Conservation (phyloP, 495 filamentous ascomycete species). For the Tuber brumale region DNA sequence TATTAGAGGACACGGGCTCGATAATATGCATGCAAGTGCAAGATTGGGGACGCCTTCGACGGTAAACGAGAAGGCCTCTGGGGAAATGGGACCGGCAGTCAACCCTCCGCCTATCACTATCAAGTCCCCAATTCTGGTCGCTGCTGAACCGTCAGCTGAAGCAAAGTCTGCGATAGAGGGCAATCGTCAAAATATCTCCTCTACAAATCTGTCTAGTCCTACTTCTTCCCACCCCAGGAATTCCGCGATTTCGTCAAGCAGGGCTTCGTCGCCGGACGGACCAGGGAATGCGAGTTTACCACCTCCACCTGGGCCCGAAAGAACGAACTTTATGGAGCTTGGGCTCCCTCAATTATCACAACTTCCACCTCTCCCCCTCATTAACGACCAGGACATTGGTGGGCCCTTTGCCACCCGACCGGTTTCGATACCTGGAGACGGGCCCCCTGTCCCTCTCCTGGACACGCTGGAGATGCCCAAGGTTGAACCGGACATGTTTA, state of each 20-base stretch:
- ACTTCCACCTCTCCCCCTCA: slow-evolving; percentile 57
- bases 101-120: neutral
- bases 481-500: slow-evolving; percentile 64
- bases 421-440: slow-evolving; percentile 41
- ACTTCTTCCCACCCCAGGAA: slow-evolving; percentile 17
- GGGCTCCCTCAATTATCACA: slow-evolving; percentile 58
- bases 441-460: slow-evolving; percentile 53
- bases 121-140: neutral
- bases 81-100: neutral
- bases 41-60: neutral
- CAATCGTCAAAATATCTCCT: neutral
- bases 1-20: slow-evolving; percentile 66
- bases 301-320: slow-evolving; percentile 48
- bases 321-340: slow-evolving; percentile 51
- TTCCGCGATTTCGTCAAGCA: slow-evolving; percentile 22
- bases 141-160: neutral
- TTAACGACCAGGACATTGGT: slow-evolving; percentile 74
- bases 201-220: slow-evolving; percentile 15
- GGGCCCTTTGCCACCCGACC: slow-evolving; percentile 48
- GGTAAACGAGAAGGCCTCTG: neutral
- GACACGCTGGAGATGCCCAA: slow-evolving; percentile 61
- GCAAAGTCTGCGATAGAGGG: neutral
- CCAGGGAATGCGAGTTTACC: slow-evolving; percentile 47
- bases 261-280: slow-evolving; percentile 41
- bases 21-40: slow-evolving; percentile 48